Evolutionary conservation across 192 early-diverging fungal species (phyloP).

Genomic region (Umbelopsis vinacea): DNA sequence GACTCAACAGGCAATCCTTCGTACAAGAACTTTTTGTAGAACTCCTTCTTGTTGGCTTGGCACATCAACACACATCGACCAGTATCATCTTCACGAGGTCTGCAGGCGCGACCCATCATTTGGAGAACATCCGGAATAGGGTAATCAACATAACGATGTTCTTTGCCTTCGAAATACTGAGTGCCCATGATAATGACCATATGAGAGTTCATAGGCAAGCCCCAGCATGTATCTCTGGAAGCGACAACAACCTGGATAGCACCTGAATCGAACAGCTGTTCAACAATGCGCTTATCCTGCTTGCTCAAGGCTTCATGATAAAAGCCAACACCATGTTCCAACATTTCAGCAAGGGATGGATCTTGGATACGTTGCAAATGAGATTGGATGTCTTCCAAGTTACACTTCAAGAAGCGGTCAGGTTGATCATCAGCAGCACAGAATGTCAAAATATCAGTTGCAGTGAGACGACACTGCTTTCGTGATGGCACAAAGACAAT

Average conservation of each 20-base stretch:
- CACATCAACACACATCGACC: slow-evolving; percentile 94
- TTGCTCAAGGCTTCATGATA: slow-evolving; percentile 97
- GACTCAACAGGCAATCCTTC: slow-evolving; percentile 94
- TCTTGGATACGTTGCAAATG: slow-evolving; percentile 79
- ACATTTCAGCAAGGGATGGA: slow-evolving; percentile 71
- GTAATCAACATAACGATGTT: slow-evolving; percentile 91
- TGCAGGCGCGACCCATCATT: slow-evolving; percentile 98
- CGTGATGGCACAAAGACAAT: slow-evolving; percentile 99
- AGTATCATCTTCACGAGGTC: slow-evolving; percentile 94
- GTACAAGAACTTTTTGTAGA: slow-evolving; percentile 98
- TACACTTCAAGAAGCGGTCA: slow-evolving; percentile 84
- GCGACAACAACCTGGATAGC: slow-evolving; percentile 98
- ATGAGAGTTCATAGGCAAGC: slow-evolving; percentile 97
- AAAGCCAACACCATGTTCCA: slow-evolving; percentile 96
- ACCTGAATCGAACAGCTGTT: slow-evolving; percentile 91
- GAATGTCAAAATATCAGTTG: slow-evolving; percentile 93
- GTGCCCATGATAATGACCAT: slow-evolving; percentile 98
- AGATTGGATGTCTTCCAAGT: slow-evolving; percentile 78
- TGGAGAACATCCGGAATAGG: slow-evolving; percentile 98
- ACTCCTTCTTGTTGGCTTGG: slow-evolving; percentile 95
- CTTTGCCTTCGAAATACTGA: slow-evolving; percentile 93
- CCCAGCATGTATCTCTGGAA: slow-evolving; percentile 97
- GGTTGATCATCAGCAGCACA: slow-evolving; percentile 95
- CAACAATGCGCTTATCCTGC: slow-evolving; percentile 82
- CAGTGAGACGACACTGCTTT: slow-evolving; percentile 94